phyloP scores from a whole-genome alignment of 306 rosid genomes.

The Begonia loranthoides region DNA sequence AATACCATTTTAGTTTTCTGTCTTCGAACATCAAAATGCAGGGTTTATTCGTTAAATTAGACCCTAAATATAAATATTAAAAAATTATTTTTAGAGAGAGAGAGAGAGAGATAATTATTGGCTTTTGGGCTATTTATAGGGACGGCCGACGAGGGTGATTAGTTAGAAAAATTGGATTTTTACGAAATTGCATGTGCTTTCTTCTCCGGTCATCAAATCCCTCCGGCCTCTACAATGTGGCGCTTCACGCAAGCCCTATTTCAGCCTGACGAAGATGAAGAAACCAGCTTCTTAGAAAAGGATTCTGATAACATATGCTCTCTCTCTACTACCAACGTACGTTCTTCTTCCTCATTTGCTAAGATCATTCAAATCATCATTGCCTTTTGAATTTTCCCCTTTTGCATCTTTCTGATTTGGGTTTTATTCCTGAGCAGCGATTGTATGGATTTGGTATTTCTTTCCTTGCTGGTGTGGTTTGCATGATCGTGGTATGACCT shows the following conservation, averaged over 20 bases:
- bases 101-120: too few relatives aligned
- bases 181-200: too few relatives aligned
- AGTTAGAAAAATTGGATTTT: too few relatives aligned
- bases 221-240: constrained; percentile 38
- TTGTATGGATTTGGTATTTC: constrained; percentile 69
- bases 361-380: neutral
- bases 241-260: constrained; percentile 25
- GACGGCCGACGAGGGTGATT: too few relatives aligned
- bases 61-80: too few relatives aligned
- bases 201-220: too few relatives aligned
- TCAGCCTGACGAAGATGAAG: constrained; percentile 36
- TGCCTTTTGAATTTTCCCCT: constrained; percentile 2
- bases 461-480: constrained; percentile 51
- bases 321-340: constrained; percentile 66
- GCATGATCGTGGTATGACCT: constrained; percentile 71
- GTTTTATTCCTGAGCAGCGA: constrained; percentile 47
- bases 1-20: too few relatives aligned
- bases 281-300: constrained; percentile 40
- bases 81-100: too few relatives aligned
- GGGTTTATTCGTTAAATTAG: too few relatives aligned
- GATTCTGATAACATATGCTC: constrained; percentile 49
- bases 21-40: too few relatives aligned
- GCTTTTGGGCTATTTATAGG: too few relatives aligned
- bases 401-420: constrained; percentile 12
- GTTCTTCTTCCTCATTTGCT: neutral